phyloP scores from a whole-genome alignment of 257 asterid genomes.

The Ligustrum vulgare region DNA sequence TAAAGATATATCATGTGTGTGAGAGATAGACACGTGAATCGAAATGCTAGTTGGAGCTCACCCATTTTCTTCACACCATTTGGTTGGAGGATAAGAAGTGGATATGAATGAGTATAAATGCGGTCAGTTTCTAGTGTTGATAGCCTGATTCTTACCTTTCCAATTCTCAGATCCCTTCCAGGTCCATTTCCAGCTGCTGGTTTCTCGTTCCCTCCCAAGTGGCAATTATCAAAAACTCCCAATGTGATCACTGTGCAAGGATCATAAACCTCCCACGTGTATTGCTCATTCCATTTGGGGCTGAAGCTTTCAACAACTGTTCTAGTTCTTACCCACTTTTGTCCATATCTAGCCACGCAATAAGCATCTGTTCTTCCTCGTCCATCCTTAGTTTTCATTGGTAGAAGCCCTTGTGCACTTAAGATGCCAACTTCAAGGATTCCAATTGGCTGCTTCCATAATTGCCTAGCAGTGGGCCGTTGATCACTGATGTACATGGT shows the following conservation, averaged over 20 bases:
- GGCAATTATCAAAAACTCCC: constrained; percentile 21
- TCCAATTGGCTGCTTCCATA: constrained; percentile 22
- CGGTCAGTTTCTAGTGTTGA: constrained; percentile 29
- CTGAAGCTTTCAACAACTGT: constrained; percentile 23
- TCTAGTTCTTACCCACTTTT: constrained; percentile 30
- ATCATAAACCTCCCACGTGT: constrained; percentile 30
- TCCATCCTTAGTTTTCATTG: constrained; percentile 17
- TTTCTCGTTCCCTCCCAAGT: constrained; percentile 13
- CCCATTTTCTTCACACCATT: constrained; percentile 29
- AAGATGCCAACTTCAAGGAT: constrained; percentile 22
- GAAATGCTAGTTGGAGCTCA: constrained; percentile 26
- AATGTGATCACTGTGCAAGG: constrained; percentile 25
- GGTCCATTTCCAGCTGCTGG: neutral
- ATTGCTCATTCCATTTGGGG: constrained; percentile 32
- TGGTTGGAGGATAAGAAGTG: constrained; percentile 27
- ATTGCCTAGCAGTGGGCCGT: constrained; percentile 20
- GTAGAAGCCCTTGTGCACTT: constrained; percentile 16
- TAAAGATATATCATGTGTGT: constrained; percentile 28
- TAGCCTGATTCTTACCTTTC: constrained; percentile 28
- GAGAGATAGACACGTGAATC: constrained; percentile 24
- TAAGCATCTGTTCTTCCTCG: constrained; percentile 19
- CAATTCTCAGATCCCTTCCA: constrained; percentile 22
- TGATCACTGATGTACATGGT: constrained; percentile 21
- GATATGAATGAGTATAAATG: constrained; percentile 30
- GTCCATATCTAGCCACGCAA: constrained; percentile 32